Evolutionary conservation across 2,329 filamentous ascomycete genomes (phyloP).

Genomic region (Paradendryphiella salina): DNA sequence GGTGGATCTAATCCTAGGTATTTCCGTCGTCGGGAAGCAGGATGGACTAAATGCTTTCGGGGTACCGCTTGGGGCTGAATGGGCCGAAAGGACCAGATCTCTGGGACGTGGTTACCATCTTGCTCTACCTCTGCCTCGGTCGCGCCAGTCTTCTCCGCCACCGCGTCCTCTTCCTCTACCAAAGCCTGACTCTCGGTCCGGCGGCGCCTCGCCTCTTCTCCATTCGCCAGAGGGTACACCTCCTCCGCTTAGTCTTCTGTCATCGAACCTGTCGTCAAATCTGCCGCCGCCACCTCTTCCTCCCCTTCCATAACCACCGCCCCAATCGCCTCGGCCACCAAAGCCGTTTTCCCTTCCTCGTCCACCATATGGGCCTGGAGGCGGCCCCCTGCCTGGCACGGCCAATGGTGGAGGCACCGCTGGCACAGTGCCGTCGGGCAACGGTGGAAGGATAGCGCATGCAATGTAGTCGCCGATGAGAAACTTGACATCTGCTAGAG

Average conservation of each 20-base stretch:
- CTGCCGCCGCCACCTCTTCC: constrained; percentile 45
- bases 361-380: constrained; percentile 30
- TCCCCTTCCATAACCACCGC: constrained; percentile 36
- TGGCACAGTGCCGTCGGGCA: constrained; percentile 73
- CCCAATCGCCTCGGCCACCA: constrained; percentile 37
- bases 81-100: no score
- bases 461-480: constrained; percentile 88
- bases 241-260: constrained; percentile 46
- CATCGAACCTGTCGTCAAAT: constrained; percentile 32
- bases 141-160: constrained; percentile 36
- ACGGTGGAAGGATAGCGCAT: constrained; percentile 76
- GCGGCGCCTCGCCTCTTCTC: constrained; percentile 66
- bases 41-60: no score
- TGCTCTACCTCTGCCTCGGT: constrained; percentile 41
- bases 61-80: no score
- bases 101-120: constrained; percentile 28
- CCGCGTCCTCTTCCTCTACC: constrained; percentile 45
- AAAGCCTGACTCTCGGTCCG: constrained; percentile 50
- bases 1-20: no score
- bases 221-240: constrained; percentile 63
- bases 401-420: constrained; percentile 58
- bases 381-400: constrained; percentile 36
- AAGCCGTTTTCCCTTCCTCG: constrained; percentile 40
- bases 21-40: no score
- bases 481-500: constrained; percentile 75